Evolutionary conservation across 192 early-diverging fungal genomes (phyloP).

Genomic region (Allomyces arbusculus): DNA sequence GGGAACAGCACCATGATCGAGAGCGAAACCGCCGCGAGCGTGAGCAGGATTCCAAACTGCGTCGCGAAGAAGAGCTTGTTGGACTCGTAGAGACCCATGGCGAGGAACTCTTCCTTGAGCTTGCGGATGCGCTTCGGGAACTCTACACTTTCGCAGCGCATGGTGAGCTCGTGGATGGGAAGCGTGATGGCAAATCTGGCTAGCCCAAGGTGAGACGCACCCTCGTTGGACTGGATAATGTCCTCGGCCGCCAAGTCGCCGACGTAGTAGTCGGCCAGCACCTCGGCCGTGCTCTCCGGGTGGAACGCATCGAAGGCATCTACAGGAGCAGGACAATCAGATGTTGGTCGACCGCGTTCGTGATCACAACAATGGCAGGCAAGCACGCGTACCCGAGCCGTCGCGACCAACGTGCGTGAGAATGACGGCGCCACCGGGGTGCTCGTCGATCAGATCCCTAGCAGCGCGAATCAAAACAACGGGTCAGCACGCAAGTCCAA

Average conservation of each 20-base stretch:
- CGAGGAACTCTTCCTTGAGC: constrained; percentile 25
- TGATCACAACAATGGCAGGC: not conserved
- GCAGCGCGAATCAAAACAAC: too few relatives aligned
- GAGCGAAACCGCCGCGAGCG: constrained; percentile 23
- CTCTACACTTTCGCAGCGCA: not conserved
- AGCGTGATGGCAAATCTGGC: not conserved
- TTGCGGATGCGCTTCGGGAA: constrained; percentile 44
- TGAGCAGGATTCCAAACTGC: constrained; percentile 35
- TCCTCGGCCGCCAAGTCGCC: constrained; percentile 39
- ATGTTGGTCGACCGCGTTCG: constrained; percentile 3
- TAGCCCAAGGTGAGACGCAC: not conserved
- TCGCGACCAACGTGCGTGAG: constrained; percentile 58
- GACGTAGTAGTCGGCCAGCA: constrained; percentile 52
- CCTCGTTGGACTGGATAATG: constrained; percentile 20
- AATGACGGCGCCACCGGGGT: constrained; percentile 59
- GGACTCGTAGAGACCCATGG: constrained; percentile 38
- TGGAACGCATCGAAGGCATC: constrained; percentile 66
- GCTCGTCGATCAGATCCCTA: constrained; percentile 46
- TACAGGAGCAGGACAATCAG: constrained; percentile 7
- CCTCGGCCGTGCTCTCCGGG: constrained; percentile 33
- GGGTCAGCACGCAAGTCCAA: too few relatives aligned
- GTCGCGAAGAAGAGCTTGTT: constrained; percentile 45
- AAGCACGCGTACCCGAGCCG: constrained; percentile 24
- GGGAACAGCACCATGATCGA: constrained; percentile 24
- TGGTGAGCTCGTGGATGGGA: not conserved